Conservation (phyloP, 129 eudicot species). For the Tanacetum coccineum region DNA sequence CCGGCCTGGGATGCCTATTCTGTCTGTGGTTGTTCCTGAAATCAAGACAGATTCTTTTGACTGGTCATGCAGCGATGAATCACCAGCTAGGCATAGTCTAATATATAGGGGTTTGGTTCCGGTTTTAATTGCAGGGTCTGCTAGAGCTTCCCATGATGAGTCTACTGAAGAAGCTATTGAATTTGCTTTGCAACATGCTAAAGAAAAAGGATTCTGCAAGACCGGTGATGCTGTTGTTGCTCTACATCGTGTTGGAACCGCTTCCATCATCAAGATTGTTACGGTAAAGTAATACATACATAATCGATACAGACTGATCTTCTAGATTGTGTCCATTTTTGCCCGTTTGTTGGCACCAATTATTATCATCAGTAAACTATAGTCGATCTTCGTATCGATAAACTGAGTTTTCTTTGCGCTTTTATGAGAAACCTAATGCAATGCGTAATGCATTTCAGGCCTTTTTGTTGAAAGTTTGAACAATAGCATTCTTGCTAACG, state of each 20-base stretch:
- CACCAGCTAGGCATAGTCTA: slow-evolving; percentile 64
- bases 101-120: slow-evolving; percentile 65
- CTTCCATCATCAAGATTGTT: slow-evolving; percentile 54
- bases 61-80: slow-evolving; percentile 66
- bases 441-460: slow-evolving; percentile 1
- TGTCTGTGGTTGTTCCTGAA: slow-evolving; percentile 63
- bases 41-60: slow-evolving; percentile 64
- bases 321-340: neutral
- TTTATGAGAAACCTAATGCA: slow-evolving; percentile 9
- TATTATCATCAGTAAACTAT: slow-evolving; percentile 14
- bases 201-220: slow-evolving; percentile 46
- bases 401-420: neutral
- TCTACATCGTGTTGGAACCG: slow-evolving; percentile 52
- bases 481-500: neutral
- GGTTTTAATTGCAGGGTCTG: slow-evolving; percentile 55
- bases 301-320: neutral
- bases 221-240: slow-evolving; percentile 52
- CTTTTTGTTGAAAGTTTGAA: slow-evolving; percentile 15
- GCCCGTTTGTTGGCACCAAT: slow-evolving; percentile 17
- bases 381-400: slow-evolving; percentile 10
- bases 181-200: slow-evolving; percentile 45
- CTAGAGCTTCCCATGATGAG: slow-evolving; percentile 66
- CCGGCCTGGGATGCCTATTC: slow-evolving; percentile 55
- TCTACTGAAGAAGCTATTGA: slow-evolving; percentile 62
- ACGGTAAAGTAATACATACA: slow-evolving; percentile 39